A percentile compares a stretch with the other conserved stretches of the same genome.
phyloP scores from a whole-genome alignment of 2,329 filamentous ascomycete species.

The Amylocarpus encephaloides region DNA sequence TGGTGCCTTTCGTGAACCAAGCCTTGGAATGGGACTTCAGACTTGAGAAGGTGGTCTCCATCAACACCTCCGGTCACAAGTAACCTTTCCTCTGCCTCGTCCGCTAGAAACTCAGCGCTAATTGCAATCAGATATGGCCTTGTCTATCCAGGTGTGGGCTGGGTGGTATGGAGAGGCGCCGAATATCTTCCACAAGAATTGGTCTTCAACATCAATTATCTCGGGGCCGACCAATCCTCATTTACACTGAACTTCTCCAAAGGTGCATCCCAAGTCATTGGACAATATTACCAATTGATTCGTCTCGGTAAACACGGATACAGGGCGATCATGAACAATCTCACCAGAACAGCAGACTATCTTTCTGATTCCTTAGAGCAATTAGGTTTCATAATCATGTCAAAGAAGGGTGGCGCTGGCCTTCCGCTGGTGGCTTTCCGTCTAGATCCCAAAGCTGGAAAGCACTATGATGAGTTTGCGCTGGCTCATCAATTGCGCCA shows the following conservation, averaged over 20 bases:
- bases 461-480: constrained; percentile 66
- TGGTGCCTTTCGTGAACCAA: constrained; percentile 83
- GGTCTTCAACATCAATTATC: constrained; percentile 99
- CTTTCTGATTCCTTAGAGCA: constrained; percentile 65
- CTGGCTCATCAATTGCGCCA: constrained; percentile 80
- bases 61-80: constrained; percentile 93
- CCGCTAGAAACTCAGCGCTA: background rate
- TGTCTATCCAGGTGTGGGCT: constrained; percentile 87
- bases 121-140: constrained; percentile 63
- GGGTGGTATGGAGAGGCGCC: constrained; percentile 81
- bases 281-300: constrained; percentile 96
- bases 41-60: constrained; percentile 79
- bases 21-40: constrained; percentile 88
- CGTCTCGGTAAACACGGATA: constrained; percentile 90
- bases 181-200: constrained; percentile 80
- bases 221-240: constrained; percentile 88
- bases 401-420: constrained; percentile 66
- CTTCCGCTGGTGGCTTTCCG: constrained; percentile 89
- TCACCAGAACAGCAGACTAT: constrained; percentile 86
- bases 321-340: constrained; percentile 86
- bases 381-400: constrained; percentile 84
- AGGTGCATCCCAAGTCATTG: constrained; percentile 88
- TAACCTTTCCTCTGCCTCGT: constrained; percentile 19
- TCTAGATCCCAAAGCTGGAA: constrained; percentile 40
- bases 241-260: constrained; percentile 98